A percentile compares a stretch with the other conserved stretches of the same genome.
phyloP scores from a whole-genome alignment of 2,329 filamentous ascomycete species.

The Hymenoscyphus occultus region DNA sequence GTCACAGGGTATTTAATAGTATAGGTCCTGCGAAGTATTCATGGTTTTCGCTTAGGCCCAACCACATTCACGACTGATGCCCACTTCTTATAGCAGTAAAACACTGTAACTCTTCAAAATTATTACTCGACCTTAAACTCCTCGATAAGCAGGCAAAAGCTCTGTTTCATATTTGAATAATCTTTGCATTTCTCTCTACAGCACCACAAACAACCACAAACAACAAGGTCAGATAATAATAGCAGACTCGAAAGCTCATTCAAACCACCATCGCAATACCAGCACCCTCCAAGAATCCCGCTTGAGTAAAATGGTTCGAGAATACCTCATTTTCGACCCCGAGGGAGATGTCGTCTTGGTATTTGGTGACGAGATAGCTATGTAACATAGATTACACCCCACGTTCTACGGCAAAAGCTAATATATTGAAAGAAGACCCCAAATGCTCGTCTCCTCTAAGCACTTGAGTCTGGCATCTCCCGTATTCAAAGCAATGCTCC shows the following conservation, averaged over 20 bases:
- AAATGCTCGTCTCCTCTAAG: slow-evolving; percentile 9
- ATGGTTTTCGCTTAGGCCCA: neutral
- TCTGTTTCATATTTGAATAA: neutral
- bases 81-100: neutral
- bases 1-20: neutral
- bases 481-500: slow-evolving; percentile 28
- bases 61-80: neutral
- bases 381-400: no score
- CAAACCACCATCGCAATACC: neutral
- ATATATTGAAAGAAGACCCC: neutral
- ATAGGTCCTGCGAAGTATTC: neutral
- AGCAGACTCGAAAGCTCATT: neutral
- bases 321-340: neutral
- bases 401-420: no score
- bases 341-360: neutral
- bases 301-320: neutral
- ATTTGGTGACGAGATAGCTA: neutral
- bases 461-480: slow-evolving; percentile 23
- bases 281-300: neutral
- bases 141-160: neutral
- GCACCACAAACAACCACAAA: no score
- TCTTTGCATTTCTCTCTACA: no score
- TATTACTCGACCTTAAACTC: neutral
- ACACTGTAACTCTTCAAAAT: no score
- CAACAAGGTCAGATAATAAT: neutral